Base-by-base conservation (phyloP, 2,329 filamentous ascomycete genomes). In the Blastomyces silverae region DNA sequence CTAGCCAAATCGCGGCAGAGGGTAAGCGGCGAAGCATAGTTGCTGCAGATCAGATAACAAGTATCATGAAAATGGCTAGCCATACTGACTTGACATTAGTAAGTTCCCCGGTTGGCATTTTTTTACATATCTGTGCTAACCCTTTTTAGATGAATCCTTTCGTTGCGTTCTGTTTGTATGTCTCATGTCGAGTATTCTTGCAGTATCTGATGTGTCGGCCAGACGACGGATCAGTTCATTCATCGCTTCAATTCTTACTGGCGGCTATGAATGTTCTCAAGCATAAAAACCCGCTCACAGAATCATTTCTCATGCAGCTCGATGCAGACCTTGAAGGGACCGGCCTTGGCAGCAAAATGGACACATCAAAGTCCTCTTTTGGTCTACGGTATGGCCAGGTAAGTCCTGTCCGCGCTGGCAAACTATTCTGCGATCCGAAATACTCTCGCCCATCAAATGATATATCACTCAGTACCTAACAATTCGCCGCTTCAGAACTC, bases 161-260 rank as follows among this genome's bases (percentile, higher is more conserved):
- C 74, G 89, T 96, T 71, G 92, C 91, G 0, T 97, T 97, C 77
- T 96, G 92, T 73, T 84, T 99, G 55, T 97, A 97, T 71, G 92
- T 97, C n/a, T 89, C 93, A 13, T 91, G 93, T 28, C 86, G 94
- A 62, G 93, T 97, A 0, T 97, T 97, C 73, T 89, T 97, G 8
- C 93, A 97, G 74, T 97, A 95, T 72, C 82, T 97, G n/a, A 97
- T 96, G 77, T 94, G 90, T 64, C 84, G 89, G n/a, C 91, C 92
- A 0, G 88, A 93, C 39, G 93, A 97, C 65, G 75, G 86, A 83
- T 72, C 90, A 86, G 75, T 89, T 86, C 69, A 86, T 22, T 89
- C 93, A 64, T 92, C 92, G 0, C 79, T 97, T n/a, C 88, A 92
- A 64, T 97, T 99, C 74, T 83, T 97, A 20, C 83, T 97, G 1